phyloP scores from a whole-genome alignment of 1,139 yeast species.

The Taphrina sp. region DNA sequence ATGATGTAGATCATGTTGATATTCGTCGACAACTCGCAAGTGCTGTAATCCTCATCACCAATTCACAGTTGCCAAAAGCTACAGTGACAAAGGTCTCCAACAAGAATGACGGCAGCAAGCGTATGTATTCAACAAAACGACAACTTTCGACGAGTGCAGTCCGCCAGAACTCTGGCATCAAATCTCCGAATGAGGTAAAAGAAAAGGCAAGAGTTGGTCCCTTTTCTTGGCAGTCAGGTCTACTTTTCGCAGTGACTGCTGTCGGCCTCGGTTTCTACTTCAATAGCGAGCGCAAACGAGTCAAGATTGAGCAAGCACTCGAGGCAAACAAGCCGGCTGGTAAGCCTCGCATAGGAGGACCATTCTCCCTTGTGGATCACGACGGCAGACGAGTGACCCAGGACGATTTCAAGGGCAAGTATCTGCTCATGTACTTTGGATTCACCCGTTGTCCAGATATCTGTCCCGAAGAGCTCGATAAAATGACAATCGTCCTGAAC shows the following conservation, averaged over 20 bases:
- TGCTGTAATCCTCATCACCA: constrained; percentile 42
- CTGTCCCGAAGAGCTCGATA: constrained; percentile 95
- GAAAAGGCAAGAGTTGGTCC: constrained; percentile 41
- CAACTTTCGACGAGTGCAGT: background rate
- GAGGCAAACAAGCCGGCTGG: constrained; percentile 52
- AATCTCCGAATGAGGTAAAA: constrained; percentile 22
- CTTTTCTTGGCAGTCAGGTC: constrained; percentile 84
- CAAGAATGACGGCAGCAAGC: background rate
- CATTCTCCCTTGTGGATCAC: constrained; percentile 68
- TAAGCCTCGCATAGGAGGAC: constrained; percentile 90
- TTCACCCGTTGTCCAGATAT: constrained; percentile 97
- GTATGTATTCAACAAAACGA: constrained; percentile 2
- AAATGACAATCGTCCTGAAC: constrained; percentile 54
- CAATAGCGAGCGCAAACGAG: constrained; percentile 65
- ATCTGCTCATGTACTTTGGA: constrained; percentile 83
- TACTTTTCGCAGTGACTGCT: constrained; percentile 64
- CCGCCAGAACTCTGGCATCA: background rate
- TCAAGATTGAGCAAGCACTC: constrained; percentile 47
- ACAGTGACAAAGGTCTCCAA: background rate
- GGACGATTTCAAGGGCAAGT: constrained; percentile 69
- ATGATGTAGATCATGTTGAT: constrained; percentile 91
- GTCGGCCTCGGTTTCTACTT: constrained; percentile 69
- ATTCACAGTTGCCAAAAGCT: constrained; percentile 7
- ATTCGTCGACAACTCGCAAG: constrained; percentile 76
- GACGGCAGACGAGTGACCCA: constrained; percentile 73